Conservation (phyloP, 257 asterid species). For the Gentiana dahurica region DNA sequence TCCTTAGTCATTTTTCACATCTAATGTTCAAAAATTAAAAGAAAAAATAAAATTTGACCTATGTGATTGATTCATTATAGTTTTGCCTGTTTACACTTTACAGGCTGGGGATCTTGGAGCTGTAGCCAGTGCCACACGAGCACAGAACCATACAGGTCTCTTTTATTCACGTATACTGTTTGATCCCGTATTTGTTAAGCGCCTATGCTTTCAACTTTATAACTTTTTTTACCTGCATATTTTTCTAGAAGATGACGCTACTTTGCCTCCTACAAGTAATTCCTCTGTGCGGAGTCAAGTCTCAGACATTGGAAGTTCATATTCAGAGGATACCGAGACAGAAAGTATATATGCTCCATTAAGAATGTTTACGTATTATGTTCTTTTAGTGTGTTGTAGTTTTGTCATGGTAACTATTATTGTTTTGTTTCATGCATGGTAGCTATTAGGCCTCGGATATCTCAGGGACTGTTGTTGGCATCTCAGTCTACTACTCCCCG, state of each 20-base stretch:
- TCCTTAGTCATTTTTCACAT: too few relatives aligned
- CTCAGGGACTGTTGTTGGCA: conserved; percentile 54
- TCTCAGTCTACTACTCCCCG: conserved; percentile 83
- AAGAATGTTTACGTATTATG: too few relatives aligned
- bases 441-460: conserved; percentile 48
- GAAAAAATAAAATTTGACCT: too few relatives aligned
- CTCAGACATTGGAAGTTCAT: conserved; percentile 40
- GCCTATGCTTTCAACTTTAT: conserved; percentile 7
- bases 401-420: neutral
- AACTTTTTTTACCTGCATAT: conserved; percentile 9
- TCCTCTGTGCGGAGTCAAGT: conserved; percentile 37
- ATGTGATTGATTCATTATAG: too few relatives aligned
- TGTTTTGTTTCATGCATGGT: neutral
- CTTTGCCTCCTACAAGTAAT: conserved; percentile 29
- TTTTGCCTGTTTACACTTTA: neutral
- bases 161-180: conserved; percentile 7
- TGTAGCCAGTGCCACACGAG: conserved; percentile 13
- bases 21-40: too few relatives aligned
- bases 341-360: conserved; percentile 22
- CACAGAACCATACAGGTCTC: conserved; percentile 31
- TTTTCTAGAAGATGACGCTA: conserved; percentile 45
- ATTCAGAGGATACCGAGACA: conserved; percentile 41
- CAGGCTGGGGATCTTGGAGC: conserved; percentile 41
- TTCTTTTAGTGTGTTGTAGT: too few relatives aligned
- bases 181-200: neutral